A percentile compares a stretch with the other conserved stretches of the same genome.
These are phyloP conservation scores for Nicotiana obtusifolia DNA, from an alignment of 257 asterid genomes.

Conservation along the genomic window DNA sequence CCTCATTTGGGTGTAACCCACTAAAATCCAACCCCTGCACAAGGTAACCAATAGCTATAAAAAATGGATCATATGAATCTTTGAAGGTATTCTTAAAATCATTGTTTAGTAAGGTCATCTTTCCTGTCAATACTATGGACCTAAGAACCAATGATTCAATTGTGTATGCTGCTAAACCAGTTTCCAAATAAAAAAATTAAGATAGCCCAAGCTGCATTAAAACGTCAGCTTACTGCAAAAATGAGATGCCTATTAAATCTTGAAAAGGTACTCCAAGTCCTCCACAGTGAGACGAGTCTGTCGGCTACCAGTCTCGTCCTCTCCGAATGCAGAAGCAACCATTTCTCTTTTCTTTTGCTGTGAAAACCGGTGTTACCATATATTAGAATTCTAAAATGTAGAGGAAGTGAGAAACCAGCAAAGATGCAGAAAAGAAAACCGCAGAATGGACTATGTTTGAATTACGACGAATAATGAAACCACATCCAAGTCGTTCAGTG, in stretches of 20 bases:
- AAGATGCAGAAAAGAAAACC: neutral
- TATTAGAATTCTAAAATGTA: neutral
- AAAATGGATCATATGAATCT: slow-evolving; percentile 8
- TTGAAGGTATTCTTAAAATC: neutral
- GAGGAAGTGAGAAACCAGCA: neutral
- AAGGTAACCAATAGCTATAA: slow-evolving; percentile 6
- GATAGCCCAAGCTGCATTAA: slow-evolving; percentile 4
- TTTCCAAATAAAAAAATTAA: neutral
- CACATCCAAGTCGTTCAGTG: neutral
- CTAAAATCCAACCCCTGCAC: slow-evolving; percentile 13
- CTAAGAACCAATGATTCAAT: neutral
- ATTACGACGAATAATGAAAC: neutral
- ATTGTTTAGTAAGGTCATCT: neutral
- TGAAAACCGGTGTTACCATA: neutral
- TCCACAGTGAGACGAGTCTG: slow-evolving; percentile 82
- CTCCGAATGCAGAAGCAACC: slow-evolving; percentile 97
- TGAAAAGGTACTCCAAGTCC: slow-evolving; percentile 79
- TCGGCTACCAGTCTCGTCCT: slow-evolving; percentile 65
- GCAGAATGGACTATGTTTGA: neutral
- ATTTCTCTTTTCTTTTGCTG: slow-evolving; percentile 92
- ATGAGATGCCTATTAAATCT: slow-evolving; percentile 8
- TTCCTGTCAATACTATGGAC: slow-evolving; percentile 6
- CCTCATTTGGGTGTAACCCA: slow-evolving; percentile 1
- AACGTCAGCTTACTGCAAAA: slow-evolving; percentile 6
- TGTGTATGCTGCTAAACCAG: neutral